These are phyloP conservation scores for Pythium aphanidermatum DNA, from an alignment of 352 stramenopile genomes.

Conservation along the genomic window DNA sequence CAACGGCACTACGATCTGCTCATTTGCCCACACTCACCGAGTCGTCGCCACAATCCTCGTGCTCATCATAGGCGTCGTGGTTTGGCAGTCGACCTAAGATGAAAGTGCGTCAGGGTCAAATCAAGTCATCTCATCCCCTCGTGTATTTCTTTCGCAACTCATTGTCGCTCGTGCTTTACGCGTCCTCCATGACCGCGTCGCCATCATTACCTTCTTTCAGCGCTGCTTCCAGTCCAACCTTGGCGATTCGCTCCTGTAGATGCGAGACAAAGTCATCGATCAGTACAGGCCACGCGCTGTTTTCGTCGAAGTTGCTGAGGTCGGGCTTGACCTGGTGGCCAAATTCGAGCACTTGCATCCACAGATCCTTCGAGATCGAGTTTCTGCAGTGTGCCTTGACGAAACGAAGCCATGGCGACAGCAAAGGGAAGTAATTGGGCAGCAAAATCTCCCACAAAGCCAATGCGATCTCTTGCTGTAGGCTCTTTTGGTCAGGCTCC, in stretches of 20 bases:
- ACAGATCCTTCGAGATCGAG: slow-evolving; percentile 81
- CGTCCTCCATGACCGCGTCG: slow-evolving; percentile 47
- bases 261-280: slow-evolving; percentile 79
- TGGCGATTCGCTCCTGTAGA: slow-evolving; percentile 48
- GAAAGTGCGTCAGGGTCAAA: too few species aligned
- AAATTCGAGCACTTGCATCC: slow-evolving; percentile 84
- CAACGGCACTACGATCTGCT: slow-evolving; percentile 55
- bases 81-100: too few species aligned
- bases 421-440: slow-evolving; percentile 51
- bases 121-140: too few species aligned
- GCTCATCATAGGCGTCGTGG: background rate
- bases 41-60: background rate
- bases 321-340: slow-evolving; percentile 57
- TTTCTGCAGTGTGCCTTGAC: slow-evolving; percentile 60
- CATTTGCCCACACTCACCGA: slow-evolving; percentile 12
- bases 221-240: slow-evolving; percentile 31
- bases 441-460: slow-evolving; percentile 73
- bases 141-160: background rate
- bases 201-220: slow-evolving; percentile 44
- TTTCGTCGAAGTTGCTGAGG: slow-evolving; percentile 84
- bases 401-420: slow-evolving; percentile 64
- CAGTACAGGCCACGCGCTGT: slow-evolving; percentile 80
- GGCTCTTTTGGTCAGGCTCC: slow-evolving; percentile 75
- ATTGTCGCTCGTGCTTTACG: slow-evolving; percentile 2
- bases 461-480: slow-evolving; percentile 62